Evolutionary conservation across 108 stramenopile species (phyloP), one percentile per base, ranked within the genome.

Genomic region (Skeletonema menzelii): DNA sequence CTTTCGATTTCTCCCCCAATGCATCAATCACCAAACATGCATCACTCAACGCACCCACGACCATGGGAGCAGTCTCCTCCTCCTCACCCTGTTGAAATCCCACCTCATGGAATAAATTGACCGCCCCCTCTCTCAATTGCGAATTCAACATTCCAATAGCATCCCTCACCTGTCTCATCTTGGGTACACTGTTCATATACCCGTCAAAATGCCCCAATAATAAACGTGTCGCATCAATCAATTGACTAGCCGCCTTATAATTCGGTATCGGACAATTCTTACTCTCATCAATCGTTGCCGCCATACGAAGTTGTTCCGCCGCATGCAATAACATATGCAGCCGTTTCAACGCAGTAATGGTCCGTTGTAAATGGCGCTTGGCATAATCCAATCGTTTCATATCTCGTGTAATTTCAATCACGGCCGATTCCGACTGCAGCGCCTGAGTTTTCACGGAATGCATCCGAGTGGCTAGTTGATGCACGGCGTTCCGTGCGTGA

Each of bases 281-380:
- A n/a, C 15, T 14, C 13, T 14, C 31, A 2, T 68, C 35, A 38
- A 75, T 59, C 74, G 83, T 49, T 20, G 87, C 88, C 28, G 90
- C 82, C 69, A 74, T 59, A n/a, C 93, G 78, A 40, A 99, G 82
- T 63, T 97, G 95, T 58, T 94, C 92, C 20, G 98, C 96, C 15
- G 98, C 97, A 76, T 97, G 95, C 20, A 96, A 70, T 26, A 99
- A 74, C 99, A 99, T 98, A 82, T 99, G 99, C 72, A 99, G 78
- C n/a, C 95, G 75, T 66, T 98, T 98, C 30, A 99, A 73, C 0
- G 97, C 94, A 3, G 97, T 98, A 65, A 99, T 98, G 14, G 98
- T 98, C 14, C 85, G 79, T 56, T 97, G 95, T 74, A 98, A 88
- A 74, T 99, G 96, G 8, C 91, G 85, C 84, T 99, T 99, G 73